Evolutionary conservation across 441 rosid species (phyloP), one percentile per base, ranked within the genome.

Genomic region (Manihot esculenta): DNA sequence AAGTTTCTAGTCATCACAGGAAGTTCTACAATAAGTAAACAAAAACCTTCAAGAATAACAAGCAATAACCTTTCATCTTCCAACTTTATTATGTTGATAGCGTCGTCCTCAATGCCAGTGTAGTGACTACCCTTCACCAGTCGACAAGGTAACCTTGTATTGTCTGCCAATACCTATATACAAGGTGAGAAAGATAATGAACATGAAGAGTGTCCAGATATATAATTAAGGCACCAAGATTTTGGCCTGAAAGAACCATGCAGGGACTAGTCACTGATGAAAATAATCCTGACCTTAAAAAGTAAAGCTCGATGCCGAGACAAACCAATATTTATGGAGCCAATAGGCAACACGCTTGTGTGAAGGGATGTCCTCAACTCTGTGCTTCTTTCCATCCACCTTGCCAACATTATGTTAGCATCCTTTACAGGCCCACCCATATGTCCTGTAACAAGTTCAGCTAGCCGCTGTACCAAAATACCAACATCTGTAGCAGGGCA

Each of bases 51-150:
- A 53, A 62, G 44, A 72, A 73, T 74, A 56, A 74, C 63, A 81
- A 76, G 41, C 48, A 48, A 79, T 47, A 73, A 93, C 99, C 99
- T 95, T 79, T 87, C 98, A 81, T 91, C 88, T 51, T 87, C 93
- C 75, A 88, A 78, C 83, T 90, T 91, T 82, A 95, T 89, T 62
- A 89, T 89, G 84, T 95, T 91, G 74, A 95, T 93, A 69, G 96
- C 99, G 83, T 91, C 99, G 73, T 95, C 98, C 84, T 95, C 99
- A 15, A 86, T 85, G 13, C 99, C 99, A 58, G 99, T 95, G 88
- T 93, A 95, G 79, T 89, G 95, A 80, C 98, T 91, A 69, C 99
- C 99, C 81, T 93, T 95, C 68, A 95, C 96, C 84, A 95, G 82
- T 78, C 97, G 86, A 84, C 99, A 95, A 69, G 97, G 90, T 74